Evolutionary conservation across 2,329 filamentous ascomycete species (phyloP).

Genomic region (Xylaria sp.): DNA sequence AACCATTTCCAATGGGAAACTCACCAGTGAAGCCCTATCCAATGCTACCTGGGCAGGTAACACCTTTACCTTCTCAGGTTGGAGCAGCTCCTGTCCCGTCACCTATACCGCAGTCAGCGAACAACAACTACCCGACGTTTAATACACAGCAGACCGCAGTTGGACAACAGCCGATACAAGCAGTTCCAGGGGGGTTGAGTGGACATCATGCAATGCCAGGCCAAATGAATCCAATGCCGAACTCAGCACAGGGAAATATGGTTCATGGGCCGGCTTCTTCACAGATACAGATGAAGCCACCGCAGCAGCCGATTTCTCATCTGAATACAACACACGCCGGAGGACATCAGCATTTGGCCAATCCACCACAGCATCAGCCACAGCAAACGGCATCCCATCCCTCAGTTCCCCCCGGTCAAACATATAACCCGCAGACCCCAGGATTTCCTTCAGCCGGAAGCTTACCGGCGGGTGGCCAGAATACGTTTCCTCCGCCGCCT

Average conservation of each 20-base stretch:
- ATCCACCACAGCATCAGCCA: slow-evolving; percentile 13
- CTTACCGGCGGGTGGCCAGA: slow-evolving; percentile 15
- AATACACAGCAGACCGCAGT: slow-evolving; percentile 30
- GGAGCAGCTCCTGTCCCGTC: slow-evolving; percentile 37
- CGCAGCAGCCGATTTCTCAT: slow-evolving; percentile 37
- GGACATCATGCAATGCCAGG: slow-evolving; percentile 9
- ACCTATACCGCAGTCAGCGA: slow-evolving; percentile 22
- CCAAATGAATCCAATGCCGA: slow-evolving; percentile 30
- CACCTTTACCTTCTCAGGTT: slow-evolving; percentile 46
- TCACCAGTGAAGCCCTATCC: slow-evolving; percentile 43
- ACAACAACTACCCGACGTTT: slow-evolving; percentile 10
- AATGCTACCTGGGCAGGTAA: slow-evolving; percentile 49
- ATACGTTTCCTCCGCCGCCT: slow-evolving; percentile 25
- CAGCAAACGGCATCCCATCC: slow-evolving; percentile 14
- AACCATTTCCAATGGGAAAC: slow-evolving; percentile 2
- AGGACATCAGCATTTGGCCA: slow-evolving; percentile 13
- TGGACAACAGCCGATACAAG: slow-evolving; percentile 37
- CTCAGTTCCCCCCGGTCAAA: slow-evolving; percentile 21
- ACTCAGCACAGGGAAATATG: slow-evolving; percentile 21
- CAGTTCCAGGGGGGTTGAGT: slow-evolving; percentile 1
- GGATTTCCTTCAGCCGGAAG: slow-evolving; percentile 9
- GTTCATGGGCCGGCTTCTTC: slow-evolving; percentile 25
- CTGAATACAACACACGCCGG: slow-evolving; percentile 8
- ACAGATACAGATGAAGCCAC: slow-evolving; percentile 31
- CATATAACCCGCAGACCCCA: slow-evolving; percentile 12